Base-by-base conservation (phyloP, 352 stramenopile genomes). In the Thalassiosira exigua region DNA sequence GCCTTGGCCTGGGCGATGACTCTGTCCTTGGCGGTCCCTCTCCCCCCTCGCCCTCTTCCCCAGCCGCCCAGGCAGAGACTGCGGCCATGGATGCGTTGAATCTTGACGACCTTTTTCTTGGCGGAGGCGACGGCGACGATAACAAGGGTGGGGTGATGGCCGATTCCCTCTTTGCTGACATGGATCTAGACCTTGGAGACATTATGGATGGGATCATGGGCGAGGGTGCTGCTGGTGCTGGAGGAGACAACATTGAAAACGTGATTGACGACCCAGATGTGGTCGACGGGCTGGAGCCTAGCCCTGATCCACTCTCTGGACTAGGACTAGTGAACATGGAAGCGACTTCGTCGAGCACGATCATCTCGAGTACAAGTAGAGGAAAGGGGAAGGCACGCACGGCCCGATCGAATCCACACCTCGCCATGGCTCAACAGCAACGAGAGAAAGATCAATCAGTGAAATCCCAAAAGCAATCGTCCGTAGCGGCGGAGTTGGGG, bases 101-200 rank as follows among this genome's bases (percentile, higher is more conserved):
- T 41, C 46, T 81, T 0, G 72, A 81, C 50, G 72, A 81, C 51
- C 50, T 81, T 9, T 81, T 81, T 32, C 67, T 76, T 0, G 65
- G 39, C 52, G 54, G 54, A 27, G 61, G 58, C 11, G 70, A 73
- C 11, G 36, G 32, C 9, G 57, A 44, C 36, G 56, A 17, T 17
- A 12, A 17, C 4, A n/a, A 51, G 0, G 29, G 24, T 17, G 41
- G 60, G 9, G 30, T 36, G 11, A 58, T 69, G 19, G 36, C 41
- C 26, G 69, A 65, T 14, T 60, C 54, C 33, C 33, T 81, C 4
- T 75, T 81, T 29, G 65, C 51, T n/a, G 62, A 81, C 33, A 81
- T 81, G 72, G 72, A 76, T 17, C 46, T 76, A 17, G 56, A 81
- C 26, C 41, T 81, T 14, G 72, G 62, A 3, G 62, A 75, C 41